These are phyloP conservation scores for Tolypocladium pustulatum DNA, from an alignment of 2,329 filamentous ascomycete species.

Conservation along the genomic window DNA sequence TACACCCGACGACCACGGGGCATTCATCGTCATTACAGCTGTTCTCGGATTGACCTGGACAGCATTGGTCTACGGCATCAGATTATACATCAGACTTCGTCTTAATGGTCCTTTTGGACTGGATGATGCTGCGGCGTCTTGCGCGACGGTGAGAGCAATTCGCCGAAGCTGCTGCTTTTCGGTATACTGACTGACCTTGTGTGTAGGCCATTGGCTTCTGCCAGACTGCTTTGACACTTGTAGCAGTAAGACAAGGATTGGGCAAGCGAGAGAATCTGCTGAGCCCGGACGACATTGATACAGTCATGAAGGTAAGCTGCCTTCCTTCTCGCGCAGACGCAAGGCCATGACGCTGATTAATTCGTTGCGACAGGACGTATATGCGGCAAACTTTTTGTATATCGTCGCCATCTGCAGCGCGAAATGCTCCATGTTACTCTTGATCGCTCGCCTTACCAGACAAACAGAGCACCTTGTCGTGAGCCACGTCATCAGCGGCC, in stretches of 20 bases:
- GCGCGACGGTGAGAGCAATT: constrained; percentile 6
- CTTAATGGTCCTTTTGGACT: constrained; percentile 6
- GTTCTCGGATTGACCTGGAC: constrained; percentile 8
- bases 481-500: constrained; percentile 2
- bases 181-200: background rate
- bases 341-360: background rate
- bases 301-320: constrained; percentile 5
- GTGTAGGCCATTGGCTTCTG: constrained; percentile 3
- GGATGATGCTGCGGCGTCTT: constrained; percentile 5
- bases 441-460: constrained; percentile 6
- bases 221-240: constrained; percentile 3
- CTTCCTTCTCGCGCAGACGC: too few species aligned
- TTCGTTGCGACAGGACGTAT: constrained; percentile 2
- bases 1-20: constrained; percentile 6
- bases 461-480: constrained; percentile 5
- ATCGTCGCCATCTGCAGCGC: constrained; percentile 7
- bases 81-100: constrained; percentile 7
- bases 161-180: too few species aligned
- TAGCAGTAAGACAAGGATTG: constrained; percentile 5
- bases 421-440: constrained; percentile 8
- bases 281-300: background rate
- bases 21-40: constrained; percentile 7
- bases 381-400: constrained; percentile 6
- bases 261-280: constrained; percentile 4
- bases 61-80: constrained; percentile 6